phyloP scores from a whole-genome alignment of 352 stramenopile genomes.

The Pythium plurisporium region DNA sequence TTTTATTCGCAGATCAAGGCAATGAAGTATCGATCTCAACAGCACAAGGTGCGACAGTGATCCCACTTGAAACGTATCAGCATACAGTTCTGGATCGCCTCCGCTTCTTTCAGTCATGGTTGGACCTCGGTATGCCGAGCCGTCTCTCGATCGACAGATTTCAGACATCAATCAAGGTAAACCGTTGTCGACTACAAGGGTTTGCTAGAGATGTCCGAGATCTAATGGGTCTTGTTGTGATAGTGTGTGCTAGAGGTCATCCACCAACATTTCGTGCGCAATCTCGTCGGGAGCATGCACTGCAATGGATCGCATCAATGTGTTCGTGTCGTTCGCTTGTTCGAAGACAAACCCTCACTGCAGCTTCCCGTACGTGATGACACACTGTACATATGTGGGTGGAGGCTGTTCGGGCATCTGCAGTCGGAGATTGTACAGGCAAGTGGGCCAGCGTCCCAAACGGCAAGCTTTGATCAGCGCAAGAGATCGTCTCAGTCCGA shows the following conservation, averaged over 20 bases:
- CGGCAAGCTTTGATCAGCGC: background rate
- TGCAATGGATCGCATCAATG: conserved; percentile 30
- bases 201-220: no score
- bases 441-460: background rate
- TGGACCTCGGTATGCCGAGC: conserved; percentile 18
- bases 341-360: conserved; percentile 29
- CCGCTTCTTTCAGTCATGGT: conserved; percentile 35
- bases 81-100: conserved; percentile 28
- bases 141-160: conserved; percentile 42
- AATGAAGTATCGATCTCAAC: background rate
- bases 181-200: background rate
- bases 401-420: conserved; percentile 10
- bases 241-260: conserved; percentile 47
- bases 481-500: conserved; percentile 3
- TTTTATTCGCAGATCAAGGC: background rate
- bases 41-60: background rate
- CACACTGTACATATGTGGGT: conserved; percentile 16
- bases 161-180: conserved; percentile 19
- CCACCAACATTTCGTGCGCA: conserved; percentile 57
- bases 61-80: conserved; percentile 34
- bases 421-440: conserved; percentile 14
- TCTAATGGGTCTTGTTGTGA: background rate
- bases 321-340: conserved; percentile 31
- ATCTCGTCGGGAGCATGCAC: conserved; percentile 30
- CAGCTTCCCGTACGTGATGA: conserved; percentile 9